A percentile compares a stretch with the other conserved stretches of the same genome.
Evolutionary conservation across 2,329 filamentous ascomycete genomes (phyloP).

Genomic region (Colletotrichum graminicola): DNA sequence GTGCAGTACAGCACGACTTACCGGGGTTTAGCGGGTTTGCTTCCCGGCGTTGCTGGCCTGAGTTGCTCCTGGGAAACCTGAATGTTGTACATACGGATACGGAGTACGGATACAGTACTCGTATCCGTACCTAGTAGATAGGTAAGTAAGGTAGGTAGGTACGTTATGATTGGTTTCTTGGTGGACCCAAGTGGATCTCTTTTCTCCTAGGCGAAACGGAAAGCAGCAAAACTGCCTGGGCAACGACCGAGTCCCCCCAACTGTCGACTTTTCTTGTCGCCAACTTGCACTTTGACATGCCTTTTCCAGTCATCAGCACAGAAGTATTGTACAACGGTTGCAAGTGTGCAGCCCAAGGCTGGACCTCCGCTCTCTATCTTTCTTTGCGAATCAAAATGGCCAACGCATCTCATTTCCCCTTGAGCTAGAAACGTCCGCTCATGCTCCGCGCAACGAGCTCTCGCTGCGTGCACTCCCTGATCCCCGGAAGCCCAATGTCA

Average conservation of each 20-base stretch:
- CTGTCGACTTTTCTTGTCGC: slow-evolving; percentile 1
- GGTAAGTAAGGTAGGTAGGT: too few species aligned
- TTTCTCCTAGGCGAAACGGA: neutral
- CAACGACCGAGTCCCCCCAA: neutral
- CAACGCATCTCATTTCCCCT: neutral
- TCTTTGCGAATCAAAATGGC: neutral
- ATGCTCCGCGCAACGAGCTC: neutral
- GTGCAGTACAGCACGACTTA: neutral
- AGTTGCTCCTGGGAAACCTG: neutral
- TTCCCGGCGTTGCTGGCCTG: neutral
- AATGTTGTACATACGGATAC: too few species aligned
- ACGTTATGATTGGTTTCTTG: neutral
- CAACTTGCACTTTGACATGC: slow-evolving; percentile 21
- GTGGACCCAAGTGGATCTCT: neutral
- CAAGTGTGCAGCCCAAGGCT: neutral
- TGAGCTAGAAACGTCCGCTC: too few species aligned
- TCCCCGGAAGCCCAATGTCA: neutral
- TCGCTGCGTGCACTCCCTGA: neutral
- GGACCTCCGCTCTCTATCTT: neutral
- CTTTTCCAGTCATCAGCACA: neutral
- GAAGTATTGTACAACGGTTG: neutral
- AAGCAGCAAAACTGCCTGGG: slow-evolving; percentile 1
- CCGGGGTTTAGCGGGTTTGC: neutral
- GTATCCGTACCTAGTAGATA: too few species aligned
- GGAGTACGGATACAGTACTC: too few species aligned